Evolutionary conservation across 2,329 filamentous ascomycete species (phyloP), one percentile per base, ranked within the genome.

Genomic region (Madurella fahalii): DNA sequence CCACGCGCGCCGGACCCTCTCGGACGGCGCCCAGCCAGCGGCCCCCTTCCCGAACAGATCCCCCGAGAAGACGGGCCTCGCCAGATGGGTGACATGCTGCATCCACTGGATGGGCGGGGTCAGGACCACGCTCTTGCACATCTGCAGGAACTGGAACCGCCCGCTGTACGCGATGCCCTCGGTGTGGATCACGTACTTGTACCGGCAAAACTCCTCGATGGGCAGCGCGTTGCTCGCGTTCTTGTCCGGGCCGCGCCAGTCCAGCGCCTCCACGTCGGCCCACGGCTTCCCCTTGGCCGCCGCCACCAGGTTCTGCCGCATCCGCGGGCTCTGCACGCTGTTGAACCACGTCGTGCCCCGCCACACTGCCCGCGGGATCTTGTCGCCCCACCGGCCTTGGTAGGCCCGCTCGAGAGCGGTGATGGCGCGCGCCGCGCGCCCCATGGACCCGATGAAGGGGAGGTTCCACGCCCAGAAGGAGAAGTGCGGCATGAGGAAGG

Each of bases 401-500:
- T 4, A 62, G 2, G 40, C 32, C 1, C 55, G 44, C 54, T 80
- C 77, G 44, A 79, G 60, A 0, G 13, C 16, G 3, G 66, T 37
- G 51, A 78, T 76, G 48, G 69, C 69, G 0, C 43, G 34, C 0
- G 74, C 63, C 0, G 74, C 77, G 47, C 71, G 67, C 11, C 68
- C 58, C 13, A 79, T 63, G 7, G 75, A 75, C 5, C 71, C 72
- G 64, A 76, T 78, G 69, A 77, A 77, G 50, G 73, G 75, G 44
- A 78, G 70, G 18, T 74, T 69, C 79, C 79, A 82, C 5, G 75
- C 73, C 75, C 75, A 82, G 69, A 76, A 79, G 63, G 72, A 73
- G 71, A 79, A 84, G 69, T 78, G 81, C 53, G 79, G 79, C 69
- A 82, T 77, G 4, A 78, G 65, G 67, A 79, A 81, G 54, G 69